Evolutionary conservation across 2,329 filamentous ascomycete species (phyloP).

Genomic region (Hymenoscyphus albidus): DNA sequence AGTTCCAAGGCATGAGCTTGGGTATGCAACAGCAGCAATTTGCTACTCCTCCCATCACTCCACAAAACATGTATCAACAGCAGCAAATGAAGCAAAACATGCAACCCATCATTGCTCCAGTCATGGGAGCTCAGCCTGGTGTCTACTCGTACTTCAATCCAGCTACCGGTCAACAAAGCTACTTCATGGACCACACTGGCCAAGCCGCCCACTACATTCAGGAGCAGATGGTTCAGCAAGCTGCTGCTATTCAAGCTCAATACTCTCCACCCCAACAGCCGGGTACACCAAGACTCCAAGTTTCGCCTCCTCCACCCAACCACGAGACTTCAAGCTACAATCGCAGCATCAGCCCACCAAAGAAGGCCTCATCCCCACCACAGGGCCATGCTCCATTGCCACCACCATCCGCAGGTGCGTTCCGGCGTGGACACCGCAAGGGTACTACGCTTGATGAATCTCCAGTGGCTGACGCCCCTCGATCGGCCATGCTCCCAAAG

Average conservation of each 20-base stretch:
- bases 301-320: constrained; percentile 76
- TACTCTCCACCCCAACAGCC: constrained; percentile 50
- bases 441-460: constrained; percentile 53
- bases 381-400: constrained; percentile 71
- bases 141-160: constrained; percentile 83
- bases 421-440: constrained; percentile 94
- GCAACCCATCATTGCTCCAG: constrained; percentile 44
- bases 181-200: constrained; percentile 52
- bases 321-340: constrained; percentile 45
- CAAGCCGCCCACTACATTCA: constrained; percentile 41
- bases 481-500: constrained; percentile 66
- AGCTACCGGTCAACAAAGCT: constrained; percentile 76
- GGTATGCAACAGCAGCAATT: constrained; percentile 47
- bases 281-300: constrained; percentile 69
- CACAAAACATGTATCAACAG: constrained; percentile 48
- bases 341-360: constrained; percentile 64
- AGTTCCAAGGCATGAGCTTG: constrained; percentile 74
- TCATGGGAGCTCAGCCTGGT: constrained; percentile 65
- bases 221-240: constrained; percentile 35
- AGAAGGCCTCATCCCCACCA: constrained; percentile 65
- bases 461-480: constrained; percentile 39
- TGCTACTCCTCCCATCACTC: constrained; percentile 47
- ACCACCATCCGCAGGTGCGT: constrained; percentile 84
- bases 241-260: constrained; percentile 30
- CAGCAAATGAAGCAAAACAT: constrained; percentile 36